Evolutionary conservation across 345 rosid genomes (phyloP), one percentile per base, ranked within the genome.

Genomic region (Citrus medica): DNA sequence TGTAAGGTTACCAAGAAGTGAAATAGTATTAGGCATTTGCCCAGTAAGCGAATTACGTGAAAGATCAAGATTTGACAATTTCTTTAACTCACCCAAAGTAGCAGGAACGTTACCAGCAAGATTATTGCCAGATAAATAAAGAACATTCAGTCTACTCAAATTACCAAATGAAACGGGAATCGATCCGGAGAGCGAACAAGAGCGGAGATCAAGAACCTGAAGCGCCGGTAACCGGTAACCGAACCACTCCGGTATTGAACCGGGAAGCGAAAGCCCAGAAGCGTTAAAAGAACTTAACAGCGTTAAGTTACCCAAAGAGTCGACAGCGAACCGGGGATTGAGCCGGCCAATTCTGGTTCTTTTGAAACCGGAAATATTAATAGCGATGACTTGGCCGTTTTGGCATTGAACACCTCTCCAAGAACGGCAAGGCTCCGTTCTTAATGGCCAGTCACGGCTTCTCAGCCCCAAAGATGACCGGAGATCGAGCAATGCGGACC

Each of bases 391-490:
- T 32, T 67, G 73, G 40, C 96, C 90, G 70, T 84, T 83, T 25
- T 25, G 17, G 77, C 96, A 92, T 7, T 42, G 46, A 24, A 92
- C 73, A 24, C 96, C 96, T 0, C n/a, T 81, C 96, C 96, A 92
- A 46, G 33, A 63, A 35, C 38, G 37, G 80, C 96, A 92, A 5
- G 92, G 96, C 73, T 87, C 79, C 16, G 73, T 73, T 83, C 84
- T 89, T 33, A 73, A 75, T 14, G 96, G 96, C 96, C 96, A 92
- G 64, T 90, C 89, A 67, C 60, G 83, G 65, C 87, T 74, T 73
- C 90, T 83, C 58, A 92, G 79, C 53, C 96, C 96, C 71, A 92
- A 81, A 33, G 92, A 84, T 7, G 92, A 89, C 75, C 96, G 88
- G 78, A 92, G 94, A 35, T 79, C 78, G 67, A 87, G 88, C 84